Base-by-base conservation (phyloP, 129 eudicot genomes). In the Apium graveolens region DNA sequence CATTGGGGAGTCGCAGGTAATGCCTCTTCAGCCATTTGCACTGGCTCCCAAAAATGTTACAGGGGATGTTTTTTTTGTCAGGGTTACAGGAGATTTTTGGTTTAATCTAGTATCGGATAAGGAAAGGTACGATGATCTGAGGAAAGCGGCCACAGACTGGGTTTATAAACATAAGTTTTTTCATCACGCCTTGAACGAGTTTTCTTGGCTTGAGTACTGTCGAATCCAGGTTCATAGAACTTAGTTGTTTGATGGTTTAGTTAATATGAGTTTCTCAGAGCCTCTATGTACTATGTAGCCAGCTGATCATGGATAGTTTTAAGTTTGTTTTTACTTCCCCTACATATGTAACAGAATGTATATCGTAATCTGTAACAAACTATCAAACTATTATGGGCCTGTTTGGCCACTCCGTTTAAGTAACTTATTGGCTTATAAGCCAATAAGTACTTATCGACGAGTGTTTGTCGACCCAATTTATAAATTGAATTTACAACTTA, bases 21-120 rank as follows among this genome's bases (percentile, higher is more conserved):
- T 81, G n/a, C 63, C 80, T 42, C 87, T 90, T 31, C 76, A 80
- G 35, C 87, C 91, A 0, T 90, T 90, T 51, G 96, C 90, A 53
- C 78, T 90, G 55, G 88, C 88, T 46, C 78, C 90, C 5, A 66
- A 78, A 82, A 79, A 74, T 78, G 76, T 90, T 90, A 84, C 49
- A 31, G 90, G 88, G 10, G 84, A 86, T 12, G 78, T 87, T 18
- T 90, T n/a, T n/a, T n/a, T n/a, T n/a, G n/a, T n/a, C n/a, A n/a
- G n/a, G n/a, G n/a, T n/a, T n/a, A n/a, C n/a, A n/a, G n/a, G n/a
- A n/a, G n/a, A n/a, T n/a, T n/a, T n/a, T n/a, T n/a, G 91, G 87
- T 74, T 81, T 9, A 80, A 79, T 10, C 76, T 32, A 10, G 55
- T 57, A 18, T 62, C 76, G 11, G 89, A 90, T 21, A 31, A 65